Evolutionary conservation across 352 stramenopile species (phyloP), one percentile per base, ranked within the genome.

Genomic region (Blastocystis sp.): DNA sequence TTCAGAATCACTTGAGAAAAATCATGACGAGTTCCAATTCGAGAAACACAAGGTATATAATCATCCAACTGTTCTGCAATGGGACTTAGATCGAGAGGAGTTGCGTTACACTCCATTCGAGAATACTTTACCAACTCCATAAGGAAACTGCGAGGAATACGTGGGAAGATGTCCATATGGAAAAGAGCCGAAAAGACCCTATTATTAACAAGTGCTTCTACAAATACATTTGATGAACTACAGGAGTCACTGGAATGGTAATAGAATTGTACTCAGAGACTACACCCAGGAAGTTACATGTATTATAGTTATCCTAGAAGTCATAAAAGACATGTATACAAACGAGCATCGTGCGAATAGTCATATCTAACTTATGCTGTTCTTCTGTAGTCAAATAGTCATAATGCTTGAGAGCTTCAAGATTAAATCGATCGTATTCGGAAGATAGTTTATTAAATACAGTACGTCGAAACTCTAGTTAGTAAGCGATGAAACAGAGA

Each of bases 131-230:
- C 44, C n/a, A 64, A 33, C 7, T 84, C 44, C 22, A 68, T 17
- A 5, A 84, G 73, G 15, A 48, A 17, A 48, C 53, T 68, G 27
- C 37, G 30, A 15, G 68, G 37, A 30, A 84, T 66, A n/a, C 40
- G 73, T 24, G 44, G 73, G 3, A 84, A 48, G 24, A 84, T 30
- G 51, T 84, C 73, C 73, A 84, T 84, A 51, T 84, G 73, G 30
- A 84, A 66, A 15, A 84, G 53, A 11, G 73, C 42, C n/a, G 48
- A 27, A 44, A 84, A 68, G 9, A 56, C 73, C 35, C 64, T 76
- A 76, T 9, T 24, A 30, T 27, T 54, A 44, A 37, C 11, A 76
- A 19, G 17, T 2, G 1, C 1, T 22, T 15, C 24, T 11, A 24
- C 27, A 7, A n/a, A 24, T 40, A 76, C 73, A 84, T 35, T 24